Percentiles rank a stretch among this genome's conserved stretches.
These are phyloP conservation scores for Kodamaea leandrae DNA, from an alignment of 805 yeast species.

Conservation along the genomic window DNA sequence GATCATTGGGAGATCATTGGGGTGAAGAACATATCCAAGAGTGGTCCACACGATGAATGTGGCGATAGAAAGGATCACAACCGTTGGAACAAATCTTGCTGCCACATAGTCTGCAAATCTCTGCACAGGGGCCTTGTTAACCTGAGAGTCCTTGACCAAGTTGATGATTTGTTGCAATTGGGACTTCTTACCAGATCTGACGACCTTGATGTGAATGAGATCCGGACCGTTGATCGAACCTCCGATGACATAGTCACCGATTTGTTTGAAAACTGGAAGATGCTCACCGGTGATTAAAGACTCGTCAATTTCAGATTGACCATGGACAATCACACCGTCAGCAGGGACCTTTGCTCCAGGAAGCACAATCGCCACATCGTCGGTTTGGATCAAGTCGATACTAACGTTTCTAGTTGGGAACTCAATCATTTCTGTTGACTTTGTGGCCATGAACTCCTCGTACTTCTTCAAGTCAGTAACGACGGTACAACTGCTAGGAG, in stretches of 20 bases:
- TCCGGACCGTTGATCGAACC: slow-evolving; percentile 89
- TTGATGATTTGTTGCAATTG: slow-evolving; percentile 83
- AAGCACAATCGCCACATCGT: slow-evolving; percentile 71
- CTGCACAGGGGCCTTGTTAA: slow-evolving; percentile 87
- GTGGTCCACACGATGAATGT: slow-evolving; percentile 56
- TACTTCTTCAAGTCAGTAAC: slow-evolving; percentile 41
- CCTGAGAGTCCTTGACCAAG: slow-evolving; percentile 86
- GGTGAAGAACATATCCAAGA: slow-evolving; percentile 23
- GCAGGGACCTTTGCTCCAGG: slow-evolving; percentile 92
- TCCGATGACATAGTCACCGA: slow-evolving; percentile 70
- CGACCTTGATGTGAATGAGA: slow-evolving; percentile 63
- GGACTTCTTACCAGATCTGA: slow-evolving; percentile 76
- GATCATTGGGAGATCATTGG: slow-evolving; percentile 41
- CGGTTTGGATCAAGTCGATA: slow-evolving; percentile 71
- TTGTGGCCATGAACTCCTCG: slow-evolving; percentile 17
- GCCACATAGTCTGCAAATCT: slow-evolving; percentile 83
- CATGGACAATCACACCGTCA: slow-evolving; percentile 79
- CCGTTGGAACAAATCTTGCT: slow-evolving; percentile 77
- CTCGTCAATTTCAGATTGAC: slow-evolving; percentile 84
- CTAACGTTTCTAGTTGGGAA: slow-evolving; percentile 51
- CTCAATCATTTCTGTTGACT: slow-evolving; percentile 17
- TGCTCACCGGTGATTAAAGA: slow-evolving; percentile 92
- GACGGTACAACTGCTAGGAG: slow-evolving; percentile 75
- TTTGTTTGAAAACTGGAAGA: slow-evolving; percentile 60
- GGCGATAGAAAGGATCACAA: slow-evolving; percentile 55